phyloP scores from a whole-genome alignment of 108 stramenopile species.

The Cyclostephanos tholiformis region DNA sequence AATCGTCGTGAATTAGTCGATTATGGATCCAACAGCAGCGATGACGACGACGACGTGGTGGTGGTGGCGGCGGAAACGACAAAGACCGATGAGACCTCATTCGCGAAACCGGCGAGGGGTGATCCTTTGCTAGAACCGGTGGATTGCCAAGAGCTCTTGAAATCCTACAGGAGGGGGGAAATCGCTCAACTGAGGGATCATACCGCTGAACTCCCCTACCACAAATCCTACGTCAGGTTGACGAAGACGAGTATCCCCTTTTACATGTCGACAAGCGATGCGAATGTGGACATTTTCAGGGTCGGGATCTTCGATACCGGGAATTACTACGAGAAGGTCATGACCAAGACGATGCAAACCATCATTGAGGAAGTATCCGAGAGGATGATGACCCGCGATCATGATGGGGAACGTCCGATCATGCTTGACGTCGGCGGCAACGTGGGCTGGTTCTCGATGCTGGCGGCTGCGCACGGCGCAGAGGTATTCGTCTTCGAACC shows the following conservation, averaged over 20 bases:
- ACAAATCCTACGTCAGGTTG: slow-evolving; percentile 29
- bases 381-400: not conserved
- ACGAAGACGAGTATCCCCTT: slow-evolving; percentile 29
- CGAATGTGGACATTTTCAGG: slow-evolving; percentile 33
- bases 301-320: slow-evolving; percentile 46
- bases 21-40: no score
- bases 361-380: slow-evolving; percentile 7
- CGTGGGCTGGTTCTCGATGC: slow-evolving; percentile 60
- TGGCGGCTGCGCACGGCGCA: slow-evolving; percentile 50
- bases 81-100: not conserved
- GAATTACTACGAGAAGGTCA: slow-evolving; percentile 57
- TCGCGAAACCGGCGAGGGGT: not conserved
- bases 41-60: no score
- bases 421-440: slow-evolving; percentile 63
- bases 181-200: slow-evolving; percentile 23
- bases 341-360: slow-evolving; percentile 30
- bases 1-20: no score
- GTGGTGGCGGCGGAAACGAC: no score
- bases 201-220: slow-evolving; percentile 15
- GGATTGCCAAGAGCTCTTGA: slow-evolving; percentile 13
- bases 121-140: slow-evolving; percentile 19
- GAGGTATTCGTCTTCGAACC: slow-evolving; percentile 60
- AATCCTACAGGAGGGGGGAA: slow-evolving; percentile 12
- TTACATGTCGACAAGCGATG: slow-evolving; percentile 33
- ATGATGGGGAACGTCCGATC: slow-evolving; percentile 11